Evolutionary conservation across 164 flowering plant genomes (phyloP), one percentile per base, ranked within the genome.

Genomic region (Cinnamomum chago): DNA sequence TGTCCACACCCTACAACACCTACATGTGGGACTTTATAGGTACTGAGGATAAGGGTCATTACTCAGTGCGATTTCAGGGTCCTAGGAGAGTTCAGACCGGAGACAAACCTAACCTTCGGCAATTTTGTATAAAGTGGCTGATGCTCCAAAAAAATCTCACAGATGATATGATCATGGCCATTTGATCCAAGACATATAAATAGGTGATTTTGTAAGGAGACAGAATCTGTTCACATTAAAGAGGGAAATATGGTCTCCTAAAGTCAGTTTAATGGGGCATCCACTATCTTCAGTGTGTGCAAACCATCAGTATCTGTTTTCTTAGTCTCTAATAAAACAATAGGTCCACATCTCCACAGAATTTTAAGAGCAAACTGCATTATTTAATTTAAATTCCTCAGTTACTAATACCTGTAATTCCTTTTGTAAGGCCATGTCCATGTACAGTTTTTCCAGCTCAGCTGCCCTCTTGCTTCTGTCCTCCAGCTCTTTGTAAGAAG

Each of bases 401-500:
- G 47, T 3, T 0, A 18, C 10, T 27, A 70, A 25, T 79, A 90
- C 98, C 93, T 91, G 92, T 58, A 91, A 71, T 76, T 94, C 97
- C 79, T 87, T 87, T 75, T 92, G 83, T 89, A 92, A 35, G 50
- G 87, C 60, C 97, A 94, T 92, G 55, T 92, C 92, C 84, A 68
- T 78, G 75, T 87, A 86, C 64, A 92, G 1, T 75, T 83, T 90
- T 85, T 92, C 90, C 81, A 92, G 75, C 1, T 86, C 83, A 35
- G 77, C 70, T 27, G 78, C 86, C 80, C 97, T 83, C 66, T 68
- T 83, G 78, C 76, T 88, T 80, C 95, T 86, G 15, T 83, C 90
- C 76, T 92, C 93, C 52, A 94, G 83, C 76, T 91, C 93, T 75
- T 76, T 83, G 81, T 94, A 94, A 15, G 96, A 88, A 70, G 84